These are phyloP conservation scores for Paramecium bursaria DNA, from an alignment of 73 alveolate species.

Conservation along the genomic window DNA sequence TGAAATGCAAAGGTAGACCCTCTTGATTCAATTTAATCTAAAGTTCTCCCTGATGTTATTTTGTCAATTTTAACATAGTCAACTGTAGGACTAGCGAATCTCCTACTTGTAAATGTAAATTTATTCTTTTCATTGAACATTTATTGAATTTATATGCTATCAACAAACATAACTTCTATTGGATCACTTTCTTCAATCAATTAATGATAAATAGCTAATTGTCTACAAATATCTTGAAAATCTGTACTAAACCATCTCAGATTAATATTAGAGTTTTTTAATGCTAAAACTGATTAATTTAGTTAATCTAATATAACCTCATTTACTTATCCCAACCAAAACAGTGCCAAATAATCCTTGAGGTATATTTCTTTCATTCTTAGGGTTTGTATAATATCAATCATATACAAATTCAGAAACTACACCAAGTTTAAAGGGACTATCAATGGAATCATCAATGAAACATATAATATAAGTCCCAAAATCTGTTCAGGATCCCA, in stretches of 20 bases:
- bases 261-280: conserved; percentile 26
- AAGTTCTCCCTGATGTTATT: not conserved
- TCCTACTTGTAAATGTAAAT: conserved; percentile 39
- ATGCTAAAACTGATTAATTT: not conserved
- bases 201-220: not conserved
- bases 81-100: conserved; percentile 45
- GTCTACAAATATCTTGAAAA: not conserved
- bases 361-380: conserved; percentile 33
- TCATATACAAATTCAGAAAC: conserved; percentile 47
- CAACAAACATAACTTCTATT: not conserved
- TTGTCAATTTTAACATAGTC: conserved; percentile 40
- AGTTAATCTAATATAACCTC: conserved; percentile 15
- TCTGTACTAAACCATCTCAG: conserved; percentile 5
- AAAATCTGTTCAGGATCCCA: not conserved
- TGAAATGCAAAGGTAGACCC: conserved; percentile 3
- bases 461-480: not conserved
- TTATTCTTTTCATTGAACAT: conserved; percentile 19
- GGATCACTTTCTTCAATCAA: not conserved
- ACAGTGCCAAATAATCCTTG: conserved; percentile 35
- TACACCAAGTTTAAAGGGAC: not conserved
- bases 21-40: conserved; percentile 27
- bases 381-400: conserved; percentile 4
- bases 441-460: not conserved
- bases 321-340: conserved; percentile 54
- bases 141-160: not conserved